Base-by-base conservation (phyloP, 352 stramenopile species). In the Halophytophthora polymorphica region DNA sequence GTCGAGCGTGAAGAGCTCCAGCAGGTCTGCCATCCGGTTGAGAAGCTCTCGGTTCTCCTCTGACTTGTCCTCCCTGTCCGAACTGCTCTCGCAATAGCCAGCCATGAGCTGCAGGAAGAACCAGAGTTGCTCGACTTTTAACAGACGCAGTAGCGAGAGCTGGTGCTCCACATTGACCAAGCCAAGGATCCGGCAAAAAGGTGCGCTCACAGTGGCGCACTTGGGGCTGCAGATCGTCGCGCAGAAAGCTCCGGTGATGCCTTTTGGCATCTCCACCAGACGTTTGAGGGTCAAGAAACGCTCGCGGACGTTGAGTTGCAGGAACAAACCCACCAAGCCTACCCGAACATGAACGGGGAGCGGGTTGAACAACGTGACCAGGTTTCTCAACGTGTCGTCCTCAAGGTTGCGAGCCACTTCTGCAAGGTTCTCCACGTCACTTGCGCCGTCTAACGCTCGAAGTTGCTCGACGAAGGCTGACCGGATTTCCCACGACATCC, bases 401-500 rank as follows among this genome's bases (percentile, higher is more conserved):
- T 69, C 41, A 22, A 86, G 66, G 2, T 69, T 66, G 6, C 46
- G 61, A 5, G 77, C 55, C 12, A 81, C 57, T 12, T 64, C 36
- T 18, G 68, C 51, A 4, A 77, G 54, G n/a, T 55, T 66, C 42
- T 77, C 44, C 0, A 80, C 56, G 22, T 85, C 52, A 2, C 42
- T 50, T 3, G 47, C 44, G 1, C 55, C 58, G 14, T 89, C 73
- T 2, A 89, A 50, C 8, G 65, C 63, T 14, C 71, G 75, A 21
- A 85, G 65, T 54, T 89, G 76, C 55, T 89, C 76, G 6, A 89
- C 48, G 11, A 87, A 69, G 19, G 73, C 58, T 12, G 76, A 87
- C 0, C 76, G 66, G 11, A 71, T 71, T 1, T 70, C 64, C 76
- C 76, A 89, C 6, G 66, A 56, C 51, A 86, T 69, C 17, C 61